Percentiles rank a stretch among this genome's conserved stretches.
These are phyloP conservation scores for Fusarium austroafricanum DNA, from an alignment of 2,329 filamentous ascomycete genomes.

Conservation along the genomic window DNA sequence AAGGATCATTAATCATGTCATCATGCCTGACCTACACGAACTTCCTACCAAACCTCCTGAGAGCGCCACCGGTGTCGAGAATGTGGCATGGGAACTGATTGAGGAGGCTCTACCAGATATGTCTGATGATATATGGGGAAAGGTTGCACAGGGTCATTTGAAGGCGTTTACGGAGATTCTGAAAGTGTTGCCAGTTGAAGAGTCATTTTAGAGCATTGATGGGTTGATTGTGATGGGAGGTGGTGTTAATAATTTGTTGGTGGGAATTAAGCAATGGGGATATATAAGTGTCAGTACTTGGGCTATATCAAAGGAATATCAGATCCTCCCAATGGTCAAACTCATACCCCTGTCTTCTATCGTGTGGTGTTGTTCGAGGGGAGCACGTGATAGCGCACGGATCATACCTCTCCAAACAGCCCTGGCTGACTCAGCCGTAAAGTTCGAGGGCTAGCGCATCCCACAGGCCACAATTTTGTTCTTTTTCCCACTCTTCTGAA, in stretches of 20 bases:
- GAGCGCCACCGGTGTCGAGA: slow-evolving; percentile 45
- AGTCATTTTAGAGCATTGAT: neutral
- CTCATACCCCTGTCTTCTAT: neutral
- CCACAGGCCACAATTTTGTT: slow-evolving; percentile 34
- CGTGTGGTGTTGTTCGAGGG: neutral
- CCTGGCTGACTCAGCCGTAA: slow-evolving; percentile 44
- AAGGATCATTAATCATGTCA: slow-evolving; percentile 40
- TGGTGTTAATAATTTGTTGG: neutral
- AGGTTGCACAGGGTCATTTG: slow-evolving; percentile 45
- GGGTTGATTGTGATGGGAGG: neutral
- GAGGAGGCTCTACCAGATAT: slow-evolving; percentile 39
- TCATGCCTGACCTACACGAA: slow-evolving; percentile 43
- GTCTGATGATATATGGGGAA: slow-evolving; percentile 50
- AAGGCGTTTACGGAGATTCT: slow-evolving; percentile 42
- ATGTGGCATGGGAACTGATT: slow-evolving; percentile 51
- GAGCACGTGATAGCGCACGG: neutral
- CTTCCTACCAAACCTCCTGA: slow-evolving; percentile 10
- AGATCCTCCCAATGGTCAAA: neutral
- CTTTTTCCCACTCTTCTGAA: slow-evolving; percentile 14
- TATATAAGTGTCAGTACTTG: neutral
- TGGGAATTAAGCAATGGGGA: neutral
- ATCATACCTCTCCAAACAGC: neutral
- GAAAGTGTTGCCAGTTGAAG: slow-evolving; percentile 37
- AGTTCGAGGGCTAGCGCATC: slow-evolving; percentile 35
- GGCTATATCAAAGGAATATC: too few relatives aligned